phyloP scores from a whole-genome alignment of 768 basidiomycete genomes.

The Podaxis pistillaris region DNA sequence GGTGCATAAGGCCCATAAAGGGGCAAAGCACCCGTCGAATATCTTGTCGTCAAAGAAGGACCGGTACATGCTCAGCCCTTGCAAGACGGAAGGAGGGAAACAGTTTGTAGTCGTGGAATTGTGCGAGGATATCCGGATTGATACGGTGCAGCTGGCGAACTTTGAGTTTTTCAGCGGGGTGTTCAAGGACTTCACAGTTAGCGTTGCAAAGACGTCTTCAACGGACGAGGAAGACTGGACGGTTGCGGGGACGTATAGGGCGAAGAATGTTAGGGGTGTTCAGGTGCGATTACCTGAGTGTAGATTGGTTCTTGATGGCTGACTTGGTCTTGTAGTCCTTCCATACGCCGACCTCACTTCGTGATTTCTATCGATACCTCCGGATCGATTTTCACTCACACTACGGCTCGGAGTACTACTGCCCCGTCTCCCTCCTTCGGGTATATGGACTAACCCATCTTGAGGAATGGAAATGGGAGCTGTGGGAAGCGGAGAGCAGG shows the following conservation, averaged over 20 bases:
- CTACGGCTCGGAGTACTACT: slow-evolving; percentile 95
- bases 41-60: slow-evolving; percentile 91
- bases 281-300: slow-evolving; percentile 56
- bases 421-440: slow-evolving; percentile 87
- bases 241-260: slow-evolving; percentile 72
- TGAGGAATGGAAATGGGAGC: slow-evolving; percentile 93
- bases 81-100: slow-evolving; percentile 52
- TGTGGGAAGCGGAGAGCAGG: slow-evolving; percentile 71
- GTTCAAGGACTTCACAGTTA: slow-evolving; percentile 88
- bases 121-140: slow-evolving; percentile 96
- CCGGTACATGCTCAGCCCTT: slow-evolving; percentile 96
- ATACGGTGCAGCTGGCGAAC: slow-evolving; percentile 94
- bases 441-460: slow-evolving; percentile 97
- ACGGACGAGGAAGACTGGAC: slow-evolving; percentile 60
- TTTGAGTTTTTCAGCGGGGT: slow-evolving; percentile 98
- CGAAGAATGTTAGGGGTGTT: slow-evolving; percentile 88
- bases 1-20: slow-evolving; percentile 79
- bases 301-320: neutral
- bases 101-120: slow-evolving; percentile 93
- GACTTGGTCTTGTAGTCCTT: slow-evolving; percentile 52
- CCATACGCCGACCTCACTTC: slow-evolving; percentile 68
- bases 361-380: slow-evolving; percentile 90
- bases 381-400: slow-evolving; percentile 92
- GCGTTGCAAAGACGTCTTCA: slow-evolving; percentile 79
- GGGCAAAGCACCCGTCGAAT: slow-evolving; percentile 77